phyloP scores from a whole-genome alignment of 73 alveolate genomes.

The Tetrahymena borealis region DNA sequence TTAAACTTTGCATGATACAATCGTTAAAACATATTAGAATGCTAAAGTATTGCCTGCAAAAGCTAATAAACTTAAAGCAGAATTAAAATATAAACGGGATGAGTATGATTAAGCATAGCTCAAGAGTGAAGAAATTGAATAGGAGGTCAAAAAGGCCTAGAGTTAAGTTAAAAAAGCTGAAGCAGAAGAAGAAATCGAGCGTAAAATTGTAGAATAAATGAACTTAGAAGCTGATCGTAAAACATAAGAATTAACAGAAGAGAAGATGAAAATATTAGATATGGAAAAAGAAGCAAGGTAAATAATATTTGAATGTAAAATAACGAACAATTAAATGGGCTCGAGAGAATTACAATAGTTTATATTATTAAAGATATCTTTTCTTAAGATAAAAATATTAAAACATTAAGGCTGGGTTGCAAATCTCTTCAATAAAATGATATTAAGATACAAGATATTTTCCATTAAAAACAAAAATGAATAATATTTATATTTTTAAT shows the following conservation, averaged over 20 bases:
- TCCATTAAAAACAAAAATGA: constrained; percentile 51
- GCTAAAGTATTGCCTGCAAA: constrained; percentile 40
- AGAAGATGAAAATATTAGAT: constrained; percentile 41
- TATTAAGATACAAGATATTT: no score
- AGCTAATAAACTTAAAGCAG: constrained; percentile 44
- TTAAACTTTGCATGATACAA: constrained; percentile 45
- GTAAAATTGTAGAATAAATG: constrained; percentile 59
- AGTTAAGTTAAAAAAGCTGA: constrained; percentile 21
- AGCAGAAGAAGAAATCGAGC: constrained; percentile 41
- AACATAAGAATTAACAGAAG: constrained; percentile 60
- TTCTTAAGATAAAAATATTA: no score
- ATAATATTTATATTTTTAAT: constrained; percentile 22
- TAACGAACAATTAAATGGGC: no score
- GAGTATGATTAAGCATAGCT: neutral
- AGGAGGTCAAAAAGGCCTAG: constrained; percentile 38
- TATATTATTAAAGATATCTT: no score
- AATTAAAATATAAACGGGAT: constrained; percentile 8
- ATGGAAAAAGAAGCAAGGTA: constrained; percentile 40
- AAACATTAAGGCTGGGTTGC: constrained; percentile 32
- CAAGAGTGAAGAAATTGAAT: constrained; percentile 36
- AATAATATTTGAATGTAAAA: no score
- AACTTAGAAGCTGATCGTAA: constrained; percentile 71
- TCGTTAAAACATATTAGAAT: constrained; percentile 48
- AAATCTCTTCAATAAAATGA: constrained; percentile 51
- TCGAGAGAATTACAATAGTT: no score